phyloP scores from a whole-genome alignment of 495 filamentous ascomycete genomes.

The Polyplosphaeria fusca region DNA sequence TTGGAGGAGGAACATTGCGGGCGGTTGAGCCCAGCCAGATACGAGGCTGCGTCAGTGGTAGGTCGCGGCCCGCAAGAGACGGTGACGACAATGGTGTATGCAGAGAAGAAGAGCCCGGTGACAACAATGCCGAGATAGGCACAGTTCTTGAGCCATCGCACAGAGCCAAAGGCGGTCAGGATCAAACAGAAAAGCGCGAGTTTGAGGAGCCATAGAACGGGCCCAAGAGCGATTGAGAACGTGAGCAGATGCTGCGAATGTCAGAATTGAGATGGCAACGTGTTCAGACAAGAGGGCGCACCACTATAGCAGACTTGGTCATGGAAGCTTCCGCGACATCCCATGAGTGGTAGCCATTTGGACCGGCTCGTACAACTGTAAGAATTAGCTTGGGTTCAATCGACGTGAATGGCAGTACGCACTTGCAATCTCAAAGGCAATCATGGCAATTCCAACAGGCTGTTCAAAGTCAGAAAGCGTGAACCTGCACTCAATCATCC shows the following conservation, averaged over 20 bases:
- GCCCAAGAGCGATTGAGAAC: constrained; percentile 14
- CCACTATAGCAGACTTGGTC: constrained; percentile 6
- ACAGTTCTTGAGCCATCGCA: constrained; percentile 21
- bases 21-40: constrained; percentile 13
- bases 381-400: not conserved
- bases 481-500: not conserved
- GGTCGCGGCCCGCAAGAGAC: constrained; percentile 21
- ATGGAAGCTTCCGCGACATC: not conserved
- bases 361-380: constrained; percentile 8
- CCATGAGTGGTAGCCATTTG: constrained; percentile 21
- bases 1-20: constrained; percentile 6
- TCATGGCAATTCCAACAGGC: constrained; percentile 13
- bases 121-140: constrained; percentile 17
- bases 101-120: constrained; percentile 11
- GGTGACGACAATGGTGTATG: constrained; percentile 18
- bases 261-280: not conserved
- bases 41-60: constrained; percentile 6
- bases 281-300: not conserved
- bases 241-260: constrained; percentile 3
- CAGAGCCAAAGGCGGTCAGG: constrained; percentile 2
- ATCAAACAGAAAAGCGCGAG: constrained; percentile 18
- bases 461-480: too few species aligned
- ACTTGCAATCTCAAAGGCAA: constrained; percentile 19
- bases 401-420: not conserved
- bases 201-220: constrained; percentile 22